These are phyloP conservation scores for Cardamine resedifolia DNA, from an alignment of 345 rosid genomes.

Conservation along the genomic window DNA sequence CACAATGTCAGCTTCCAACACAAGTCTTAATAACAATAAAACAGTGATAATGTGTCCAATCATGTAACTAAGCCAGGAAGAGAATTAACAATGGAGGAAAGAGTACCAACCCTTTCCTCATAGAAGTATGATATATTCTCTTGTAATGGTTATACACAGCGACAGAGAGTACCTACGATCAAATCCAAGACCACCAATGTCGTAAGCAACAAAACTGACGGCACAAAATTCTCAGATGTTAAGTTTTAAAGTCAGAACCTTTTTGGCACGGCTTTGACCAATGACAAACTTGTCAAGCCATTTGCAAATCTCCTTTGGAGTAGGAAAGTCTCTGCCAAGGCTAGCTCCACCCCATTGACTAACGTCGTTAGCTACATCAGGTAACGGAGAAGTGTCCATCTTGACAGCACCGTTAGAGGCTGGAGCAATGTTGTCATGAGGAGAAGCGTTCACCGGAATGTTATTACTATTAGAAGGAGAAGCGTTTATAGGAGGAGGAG, in stretches of 20 bases:
- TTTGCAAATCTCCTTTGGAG: constrained; percentile 85
- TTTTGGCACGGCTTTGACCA: constrained; percentile 83
- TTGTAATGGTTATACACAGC: constrained; percentile 96
- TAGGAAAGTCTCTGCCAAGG: constrained; percentile 85
- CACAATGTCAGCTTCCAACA: constrained; percentile 41
- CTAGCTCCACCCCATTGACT: constrained; percentile 84
- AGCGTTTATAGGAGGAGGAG: constrained; percentile 54
- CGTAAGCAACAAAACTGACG: background rate
- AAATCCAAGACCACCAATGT: constrained; percentile 23
- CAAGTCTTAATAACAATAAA: background rate
- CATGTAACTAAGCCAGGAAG: constrained; percentile 5
- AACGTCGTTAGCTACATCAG: constrained; percentile 35
- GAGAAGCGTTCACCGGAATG: constrained; percentile 53
- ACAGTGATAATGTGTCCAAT: background rate
- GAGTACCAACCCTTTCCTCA: constrained; percentile 69
- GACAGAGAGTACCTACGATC: constrained; percentile 77
- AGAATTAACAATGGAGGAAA: constrained; percentile 1
- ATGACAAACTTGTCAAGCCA: constrained; percentile 88
- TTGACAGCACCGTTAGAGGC: constrained; percentile 68
- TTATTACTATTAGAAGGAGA: constrained; percentile 40
- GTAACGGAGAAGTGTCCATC: constrained; percentile 49
- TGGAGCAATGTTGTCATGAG: constrained; percentile 47
- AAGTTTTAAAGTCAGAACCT: constrained; percentile 44
- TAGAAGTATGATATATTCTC: constrained; percentile 70
- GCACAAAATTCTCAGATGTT: background rate